Base-by-base conservation (phyloP, 176 grass and related monocot genomes). In the Poa annua region DNA sequence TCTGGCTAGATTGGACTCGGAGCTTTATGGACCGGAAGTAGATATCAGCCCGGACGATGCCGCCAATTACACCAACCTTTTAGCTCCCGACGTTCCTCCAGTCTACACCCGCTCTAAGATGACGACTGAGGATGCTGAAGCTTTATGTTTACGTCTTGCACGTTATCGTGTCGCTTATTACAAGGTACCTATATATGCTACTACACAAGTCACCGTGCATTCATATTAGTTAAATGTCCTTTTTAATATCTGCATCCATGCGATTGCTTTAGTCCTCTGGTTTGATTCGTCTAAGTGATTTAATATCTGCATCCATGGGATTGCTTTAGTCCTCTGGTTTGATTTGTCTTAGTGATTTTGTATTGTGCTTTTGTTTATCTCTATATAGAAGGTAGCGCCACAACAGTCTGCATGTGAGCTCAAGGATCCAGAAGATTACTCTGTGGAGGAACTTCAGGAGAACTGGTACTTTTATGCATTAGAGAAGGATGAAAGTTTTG, bases 381-480 rank as follows among this genome's bases (percentile, higher is more conserved):
- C 42, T 44, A 4, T 71, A 21, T 71, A 71, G 68, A 48, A 36
- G 3, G 17, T 72, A 2, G 35, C 66, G 22, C 7, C 48, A 1
- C 21, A 11, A 1, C 42, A 72, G 21, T 49, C 5, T 0, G 11
- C 11, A 26, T 0, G 7, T 26, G 1, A 26, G 42, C 22, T 72
- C 13, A 72, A 72, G 69, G 11, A 72, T 25, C 69, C 69, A 16
- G 22, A 45, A 72, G 69, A 72, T 25, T 72, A 72, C 42, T 48
- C 21, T 48, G 11, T 4, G 13, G 69, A 24, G 3, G 69, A 72
- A 49, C 21, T 72, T 26, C 3, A 8, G 5, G 14, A 26, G 13
- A 14, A 72, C 6, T 0, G 20, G 3, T 72, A 72, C 69, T 72
- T 72, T 29, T 3, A 1, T 7, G 0, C 2, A 9, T 72, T 72